Percentiles rank a stretch among this genome's conserved stretches.
Conservation (phyloP, 768 basidiomycete species). For the Tremella yokohamensis region DNA sequence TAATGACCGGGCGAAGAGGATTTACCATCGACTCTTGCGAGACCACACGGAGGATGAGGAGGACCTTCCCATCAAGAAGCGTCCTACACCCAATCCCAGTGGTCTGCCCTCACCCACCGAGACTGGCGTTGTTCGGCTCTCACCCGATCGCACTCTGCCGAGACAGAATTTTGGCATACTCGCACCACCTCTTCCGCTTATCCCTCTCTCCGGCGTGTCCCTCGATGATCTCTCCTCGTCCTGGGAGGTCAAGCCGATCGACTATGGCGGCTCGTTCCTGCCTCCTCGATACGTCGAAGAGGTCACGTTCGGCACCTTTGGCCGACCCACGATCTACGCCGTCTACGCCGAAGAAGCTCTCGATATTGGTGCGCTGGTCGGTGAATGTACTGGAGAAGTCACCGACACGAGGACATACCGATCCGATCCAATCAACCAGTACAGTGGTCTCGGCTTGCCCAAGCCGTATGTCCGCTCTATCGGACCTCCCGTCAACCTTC, state of each 20-base stretch:
- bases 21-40: conserved; percentile 30
- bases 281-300: conserved; percentile 36
- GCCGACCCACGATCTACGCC: conserved; percentile 55
- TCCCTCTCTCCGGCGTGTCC: conserved; percentile 24
- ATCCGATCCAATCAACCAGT: conserved; percentile 78
- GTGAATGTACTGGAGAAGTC: conserved; percentile 64
- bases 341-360: conserved; percentile 65
- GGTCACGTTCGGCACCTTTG: conserved; percentile 33
- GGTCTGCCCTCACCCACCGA: conserved; percentile 44
- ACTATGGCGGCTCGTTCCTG: conserved; percentile 32
- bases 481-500: conserved; percentile 70
- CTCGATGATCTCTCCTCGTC: conserved; percentile 23
- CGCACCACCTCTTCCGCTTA: conserved; percentile 46
- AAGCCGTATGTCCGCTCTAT: conserved; percentile 78
- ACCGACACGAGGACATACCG: conserved; percentile 68
- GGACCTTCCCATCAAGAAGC: conserved; percentile 16
- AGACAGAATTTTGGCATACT: conserved; percentile 34
- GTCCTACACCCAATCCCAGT: conserved; percentile 23
- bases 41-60: conserved; percentile 44
- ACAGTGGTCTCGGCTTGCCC: conserved; percentile 67
- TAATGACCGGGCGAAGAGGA: conserved; percentile 22
- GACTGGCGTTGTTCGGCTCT: conserved; percentile 31
- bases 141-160: conserved; percentile 31
- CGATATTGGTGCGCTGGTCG: conserved; percentile 59
- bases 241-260: conserved; percentile 24